Base-by-base conservation (phyloP, 2,329 filamentous ascomycete species). In the Pseudogymnoascus sp. region DNA sequence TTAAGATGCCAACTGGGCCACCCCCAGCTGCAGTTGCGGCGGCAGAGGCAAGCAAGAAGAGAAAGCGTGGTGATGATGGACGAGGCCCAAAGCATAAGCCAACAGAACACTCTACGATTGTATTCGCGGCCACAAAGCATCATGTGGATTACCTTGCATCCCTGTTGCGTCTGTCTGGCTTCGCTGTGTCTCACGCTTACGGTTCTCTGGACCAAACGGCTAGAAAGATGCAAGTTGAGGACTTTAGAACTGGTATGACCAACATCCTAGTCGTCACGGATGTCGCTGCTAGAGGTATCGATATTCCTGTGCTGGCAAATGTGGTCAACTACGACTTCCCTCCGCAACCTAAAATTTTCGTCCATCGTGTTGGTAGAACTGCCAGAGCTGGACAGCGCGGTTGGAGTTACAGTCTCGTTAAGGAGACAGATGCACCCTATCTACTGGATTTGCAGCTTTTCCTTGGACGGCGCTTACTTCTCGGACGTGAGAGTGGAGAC, bases 291-390 rank as follows among this genome's bases (percentile, higher is more conserved):
- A 85, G 95, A 81, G 93, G 95, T 85, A 96, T 99, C 66, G 95
- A 99, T 85, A 96, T 99, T 69, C 95, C 95, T 0, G 84, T 97
- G 56, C 82, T 99, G 37, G 93, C 91, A 63, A 97, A 99, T 73
- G 95, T 99, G 64, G 93, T 99, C 79, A 97, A 99, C 79, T 99
- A 96, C 76, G 93, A 97, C 73, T 99, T 99, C 68, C 93, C 95
- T 2, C 90, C 93, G 1, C 95, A 97, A 71, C 91, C 95, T 18
- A 99, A 99, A 77, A 87, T 99, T 44, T 99, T 96, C 71, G 89
- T 99, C 28, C 95, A 99, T 76, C 88, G 95, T 73, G 95, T 99
- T 56, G 95, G 95, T 70, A 88, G 95, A 77, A 99, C 96, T 25
- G 96, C 95, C 42, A 87, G 95, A 83, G 96, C 96, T 50, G 95